Percentiles rank a stretch among this genome's conserved stretches.
Evolutionary conservation across 495 filamentous ascomycete genomes (phyloP).

Genomic region (Podospora anserina): DNA sequence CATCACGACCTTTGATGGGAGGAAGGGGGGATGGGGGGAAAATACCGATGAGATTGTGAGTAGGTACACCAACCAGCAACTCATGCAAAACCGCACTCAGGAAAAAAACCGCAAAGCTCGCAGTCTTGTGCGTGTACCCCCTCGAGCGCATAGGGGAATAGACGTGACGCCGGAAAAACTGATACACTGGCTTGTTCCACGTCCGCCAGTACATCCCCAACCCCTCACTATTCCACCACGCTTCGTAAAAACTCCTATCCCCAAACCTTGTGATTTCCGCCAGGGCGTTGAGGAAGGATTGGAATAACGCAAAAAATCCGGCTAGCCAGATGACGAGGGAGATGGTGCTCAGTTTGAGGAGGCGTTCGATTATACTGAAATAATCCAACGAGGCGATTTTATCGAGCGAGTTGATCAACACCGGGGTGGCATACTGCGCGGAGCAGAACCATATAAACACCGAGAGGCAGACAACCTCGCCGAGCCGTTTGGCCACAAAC

Average conservation of each 20-base stretch:
- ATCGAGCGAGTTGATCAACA: constrained; percentile 81
- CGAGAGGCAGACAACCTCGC: constrained; percentile 68
- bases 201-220: constrained; percentile 88
- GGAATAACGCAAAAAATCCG: constrained; percentile 95
- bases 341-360: constrained; percentile 93
- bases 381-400: constrained; percentile 79
- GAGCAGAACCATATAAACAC: constrained; percentile 91
- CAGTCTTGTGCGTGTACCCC: constrained; percentile 64
- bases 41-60: constrained; percentile 86
- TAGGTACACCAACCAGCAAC: constrained; percentile 88
- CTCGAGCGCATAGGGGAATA: constrained; percentile 80
- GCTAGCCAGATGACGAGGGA: constrained; percentile 93
- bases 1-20: not conserved
- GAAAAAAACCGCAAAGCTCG: constrained; percentile 76
- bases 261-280: constrained; percentile 88
- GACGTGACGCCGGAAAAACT: constrained; percentile 92
- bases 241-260: constrained; percentile 90
- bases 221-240: constrained; percentile 91
- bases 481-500: constrained; percentile 78
- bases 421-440: constrained; percentile 88
- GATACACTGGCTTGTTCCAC: constrained; percentile 96
- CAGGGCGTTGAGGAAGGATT: constrained; percentile 81
- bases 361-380: constrained; percentile 76
- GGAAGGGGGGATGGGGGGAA: not conserved
- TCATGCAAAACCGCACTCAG: constrained; percentile 88